A percentile compares a stretch with the other conserved stretches of the same genome.
Evolutionary conservation across 176 grass and related monocot genomes (phyloP).

Genomic region (Pharus latifolius): DNA sequence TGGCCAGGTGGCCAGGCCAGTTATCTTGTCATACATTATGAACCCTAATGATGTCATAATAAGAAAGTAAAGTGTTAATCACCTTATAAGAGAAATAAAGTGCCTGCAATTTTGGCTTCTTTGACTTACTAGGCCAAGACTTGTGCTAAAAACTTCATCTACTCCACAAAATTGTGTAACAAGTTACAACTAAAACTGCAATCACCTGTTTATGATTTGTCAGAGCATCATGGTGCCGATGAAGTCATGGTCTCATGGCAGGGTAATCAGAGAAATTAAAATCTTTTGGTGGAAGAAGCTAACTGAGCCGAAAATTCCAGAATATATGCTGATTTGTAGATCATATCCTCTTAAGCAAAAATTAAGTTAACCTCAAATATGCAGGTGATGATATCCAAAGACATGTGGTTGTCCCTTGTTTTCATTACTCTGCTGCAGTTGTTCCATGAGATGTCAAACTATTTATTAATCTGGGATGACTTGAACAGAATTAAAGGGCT

Average conservation of each 20-base stretch:
- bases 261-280: no score
- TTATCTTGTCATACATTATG: background rate
- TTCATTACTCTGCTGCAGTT: background rate
- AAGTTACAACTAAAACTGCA: background rate
- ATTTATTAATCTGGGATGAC: background rate
- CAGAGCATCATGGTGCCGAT: background rate
- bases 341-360: no score
- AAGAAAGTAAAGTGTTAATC: background rate
- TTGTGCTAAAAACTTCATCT: background rate
- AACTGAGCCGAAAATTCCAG: background rate
- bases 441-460: background rate
- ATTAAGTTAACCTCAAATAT: background rate
- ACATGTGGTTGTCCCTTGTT: background rate
- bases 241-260: background rate
- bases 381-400: background rate
- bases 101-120: background rate
- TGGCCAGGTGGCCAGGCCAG: background rate
- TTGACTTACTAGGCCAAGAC: background rate
- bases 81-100: background rate
- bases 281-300: background rate
- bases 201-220: background rate
- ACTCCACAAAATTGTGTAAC: background rate
- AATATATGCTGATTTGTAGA: background rate
- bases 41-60: background rate
- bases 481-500: background rate